Percentiles rank a stretch among this genome's conserved stretches.
phyloP scores from a whole-genome alignment of 306 rosid genomes.

The Pachyrhizus erosus region DNA sequence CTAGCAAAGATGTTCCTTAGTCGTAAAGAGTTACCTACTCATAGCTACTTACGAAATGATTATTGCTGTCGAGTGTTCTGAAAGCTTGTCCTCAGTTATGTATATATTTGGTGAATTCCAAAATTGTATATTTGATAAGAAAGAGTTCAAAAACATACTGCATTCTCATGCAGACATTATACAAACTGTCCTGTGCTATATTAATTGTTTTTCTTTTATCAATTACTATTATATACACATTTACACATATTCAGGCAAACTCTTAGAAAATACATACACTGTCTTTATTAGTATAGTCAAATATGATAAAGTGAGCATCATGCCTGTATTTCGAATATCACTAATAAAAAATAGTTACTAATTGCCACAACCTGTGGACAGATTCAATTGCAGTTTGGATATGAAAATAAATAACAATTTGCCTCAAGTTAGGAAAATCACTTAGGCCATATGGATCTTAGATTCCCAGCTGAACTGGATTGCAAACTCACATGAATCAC shows the following conservation, averaged over 20 bases:
- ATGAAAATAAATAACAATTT: slow-evolving; percentile 33
- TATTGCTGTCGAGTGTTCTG: too few relatives aligned
- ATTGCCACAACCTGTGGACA: neutral
- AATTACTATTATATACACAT: too few relatives aligned
- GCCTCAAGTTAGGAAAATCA: neutral
- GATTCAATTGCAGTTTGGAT: neutral
- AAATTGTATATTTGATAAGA: neutral
- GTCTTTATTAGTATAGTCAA: too few relatives aligned
- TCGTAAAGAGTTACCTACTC: too few relatives aligned
- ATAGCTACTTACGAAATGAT: too few relatives aligned
- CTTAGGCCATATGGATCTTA: slow-evolving; percentile 18
- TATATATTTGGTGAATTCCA: neutral
- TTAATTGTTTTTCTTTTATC: neutral
- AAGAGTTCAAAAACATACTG: neutral
- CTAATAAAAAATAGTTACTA: neutral
- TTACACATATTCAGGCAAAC: too few relatives aligned
- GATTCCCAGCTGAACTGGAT: slow-evolving; percentile 12
- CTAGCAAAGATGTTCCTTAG: too few relatives aligned
- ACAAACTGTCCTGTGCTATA: neutral
- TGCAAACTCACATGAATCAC: slow-evolving; percentile 14
- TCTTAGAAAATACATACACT: neutral
- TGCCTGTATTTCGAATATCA: neutral
- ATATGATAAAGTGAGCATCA: neutral
- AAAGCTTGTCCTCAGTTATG: too few relatives aligned
- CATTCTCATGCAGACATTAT: neutral